Evolutionary conservation across 805 yeast species (phyloP), one percentile per base, ranked within the genome.

Genomic region (Torulaspora microellipsoides): DNA sequence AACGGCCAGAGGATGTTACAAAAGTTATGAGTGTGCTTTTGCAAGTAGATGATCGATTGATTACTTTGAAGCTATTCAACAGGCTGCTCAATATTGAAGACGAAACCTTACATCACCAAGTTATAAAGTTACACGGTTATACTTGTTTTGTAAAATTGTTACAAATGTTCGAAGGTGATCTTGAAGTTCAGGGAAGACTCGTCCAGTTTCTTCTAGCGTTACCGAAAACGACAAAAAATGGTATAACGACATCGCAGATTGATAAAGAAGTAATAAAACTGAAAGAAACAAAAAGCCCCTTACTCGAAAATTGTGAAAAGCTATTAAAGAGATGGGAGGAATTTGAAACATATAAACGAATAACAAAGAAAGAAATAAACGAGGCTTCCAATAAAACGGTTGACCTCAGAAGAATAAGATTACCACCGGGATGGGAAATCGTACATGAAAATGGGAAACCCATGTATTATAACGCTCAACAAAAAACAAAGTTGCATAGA

Each of bases 51-150:
- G 95, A 88, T 55, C 57, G 65, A 11, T 66, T 80, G 53, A 76
- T 91, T 28, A 77, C 81, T 8, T 65, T 69, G 33, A 83, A 82
- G 58, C 71, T 93, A 45, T 69, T 91, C 33, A 80, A 78, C 52
- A 75, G 98, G 50, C 70, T 73, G 45, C 60, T 77, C 30, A 72
- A 86, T 4, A 65, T 54, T 7, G 46, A 70, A 13, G 80, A 76
- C 34, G 67, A 69, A 2, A 62, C 64, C 4, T 68, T 84, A 25
- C 77, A 84, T 42, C 64, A 73, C 11, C 73, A 76, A 27, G 78
- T 90, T 34, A 78, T 87, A 55, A 76, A 81, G 47, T 72, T 88
- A 57, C 99, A 90, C 62, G 99, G 98, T 10, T 85, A 88, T 64
- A 82, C 82, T 57, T 81, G 93, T 14, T 70, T 90, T 40, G 77